phyloP scores from a whole-genome alignment of 768 basidiomycete species.

The Naganishia randhawae region DNA sequence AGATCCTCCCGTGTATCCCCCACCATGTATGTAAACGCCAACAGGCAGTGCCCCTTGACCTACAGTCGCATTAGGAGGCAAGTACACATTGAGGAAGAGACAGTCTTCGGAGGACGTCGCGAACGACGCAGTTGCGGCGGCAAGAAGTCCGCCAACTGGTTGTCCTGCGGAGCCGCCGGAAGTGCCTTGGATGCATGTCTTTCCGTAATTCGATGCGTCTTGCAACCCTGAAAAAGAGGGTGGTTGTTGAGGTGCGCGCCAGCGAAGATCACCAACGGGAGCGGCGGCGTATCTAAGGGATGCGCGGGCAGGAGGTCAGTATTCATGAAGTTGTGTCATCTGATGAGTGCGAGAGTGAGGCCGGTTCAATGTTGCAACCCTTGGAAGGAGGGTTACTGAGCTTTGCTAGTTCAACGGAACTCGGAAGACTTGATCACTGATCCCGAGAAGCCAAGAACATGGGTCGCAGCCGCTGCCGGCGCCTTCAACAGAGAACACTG shows the following conservation, averaged over 20 bases:
- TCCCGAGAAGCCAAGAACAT: too few species aligned
- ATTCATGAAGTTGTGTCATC: too few species aligned
- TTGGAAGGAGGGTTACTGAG: too few species aligned
- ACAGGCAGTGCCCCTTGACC: conserved; percentile 32
- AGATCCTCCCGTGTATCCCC: conserved; percentile 38
- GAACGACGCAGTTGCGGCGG: not conserved
- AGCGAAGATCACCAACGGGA: conserved; percentile 48
- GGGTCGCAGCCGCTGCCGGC: too few species aligned
- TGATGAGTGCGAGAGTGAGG: too few species aligned
- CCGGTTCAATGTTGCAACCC: too few species aligned
- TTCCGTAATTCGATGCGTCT: conserved; percentile 1
- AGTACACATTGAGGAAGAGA: conserved; percentile 40
- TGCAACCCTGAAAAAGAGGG: not conserved
- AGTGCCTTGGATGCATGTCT: conserved; percentile 11
- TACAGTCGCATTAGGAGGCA: conserved; percentile 41
- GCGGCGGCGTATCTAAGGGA: conserved; percentile 59
- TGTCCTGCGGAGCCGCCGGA: not conserved
- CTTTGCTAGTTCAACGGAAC: too few species aligned
- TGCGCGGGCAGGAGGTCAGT: too few species aligned
- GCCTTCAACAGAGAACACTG: too few species aligned
- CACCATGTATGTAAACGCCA: conserved; percentile 43
- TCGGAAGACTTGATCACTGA: too few species aligned
- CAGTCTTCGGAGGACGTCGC: conserved; percentile 40
- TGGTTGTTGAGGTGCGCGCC: conserved; percentile 10
- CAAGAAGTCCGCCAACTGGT: not conserved